A percentile compares a stretch with the other conserved stretches of the same genome.
phyloP scores from a whole-genome alignment of 805 yeast genomes.

The Candida glaebosa region DNA sequence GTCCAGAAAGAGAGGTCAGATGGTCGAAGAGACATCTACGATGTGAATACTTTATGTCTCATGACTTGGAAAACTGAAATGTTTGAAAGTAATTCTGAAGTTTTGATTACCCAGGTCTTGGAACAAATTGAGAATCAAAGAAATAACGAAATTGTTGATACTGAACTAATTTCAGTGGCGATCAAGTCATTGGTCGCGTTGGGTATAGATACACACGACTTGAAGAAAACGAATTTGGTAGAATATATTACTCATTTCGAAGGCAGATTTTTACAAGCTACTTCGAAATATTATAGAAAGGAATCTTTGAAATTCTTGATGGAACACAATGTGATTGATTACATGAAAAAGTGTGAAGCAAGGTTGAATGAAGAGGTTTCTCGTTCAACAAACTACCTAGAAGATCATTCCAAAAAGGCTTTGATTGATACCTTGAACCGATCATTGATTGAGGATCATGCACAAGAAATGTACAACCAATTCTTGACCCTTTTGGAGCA shows the following conservation, averaged over 20 bases:
- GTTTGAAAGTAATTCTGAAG: slow-evolving; percentile 62
- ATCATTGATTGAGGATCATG: slow-evolving; percentile 75
- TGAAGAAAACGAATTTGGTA: slow-evolving; percentile 76
- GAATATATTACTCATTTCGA: slow-evolving; percentile 84
- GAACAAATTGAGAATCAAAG: slow-evolving; percentile 76
- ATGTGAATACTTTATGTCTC: slow-evolving; percentile 83
- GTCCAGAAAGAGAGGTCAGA: slow-evolving; percentile 93
- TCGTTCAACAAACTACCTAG: slow-evolving; percentile 74
- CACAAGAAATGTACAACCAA: slow-evolving; percentile 71
- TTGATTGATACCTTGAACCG: slow-evolving; percentile 72
- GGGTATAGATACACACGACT: slow-evolving; percentile 88
- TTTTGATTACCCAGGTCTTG: slow-evolving; percentile 67
- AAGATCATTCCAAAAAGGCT: slow-evolving; percentile 77
- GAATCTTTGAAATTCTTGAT: slow-evolving; percentile 68
- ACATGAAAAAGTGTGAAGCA: slow-evolving; percentile 80
- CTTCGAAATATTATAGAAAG: slow-evolving; percentile 60
- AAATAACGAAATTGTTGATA: slow-evolving; percentile 69
- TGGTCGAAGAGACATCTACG: slow-evolving; percentile 85
- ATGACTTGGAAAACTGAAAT: slow-evolving; percentile 84
- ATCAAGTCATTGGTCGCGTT: slow-evolving; percentile 83
- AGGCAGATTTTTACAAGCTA: slow-evolving; percentile 65
- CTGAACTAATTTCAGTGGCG: slow-evolving; percentile 63
- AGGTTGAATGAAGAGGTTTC: slow-evolving; percentile 81
- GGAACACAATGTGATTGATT: slow-evolving; percentile 82
- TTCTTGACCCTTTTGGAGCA: slow-evolving; percentile 73